Percentiles rank a stretch among this genome's conserved stretches.
phyloP scores from a whole-genome alignment of 225 moss, liverwort and hornwort species.

The Polytrichum formosum region DNA sequence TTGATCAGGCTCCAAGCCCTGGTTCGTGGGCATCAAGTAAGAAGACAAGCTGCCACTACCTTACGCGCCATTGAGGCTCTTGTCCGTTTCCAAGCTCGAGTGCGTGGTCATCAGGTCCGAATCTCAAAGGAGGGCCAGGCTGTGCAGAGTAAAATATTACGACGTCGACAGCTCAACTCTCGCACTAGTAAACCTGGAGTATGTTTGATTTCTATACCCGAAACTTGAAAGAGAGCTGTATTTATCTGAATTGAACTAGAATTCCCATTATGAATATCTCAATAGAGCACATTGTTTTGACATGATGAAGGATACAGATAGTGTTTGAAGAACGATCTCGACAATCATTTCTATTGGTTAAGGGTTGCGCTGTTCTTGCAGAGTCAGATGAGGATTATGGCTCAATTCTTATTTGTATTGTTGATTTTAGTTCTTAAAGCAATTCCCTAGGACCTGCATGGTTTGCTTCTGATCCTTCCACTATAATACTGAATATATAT shows the following conservation, averaged over 20 bases:
- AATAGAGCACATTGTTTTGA: too few species aligned
- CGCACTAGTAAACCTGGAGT: conserved; percentile 41
- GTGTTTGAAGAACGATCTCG: too few species aligned
- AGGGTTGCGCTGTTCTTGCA: too few species aligned
- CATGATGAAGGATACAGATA: too few species aligned
- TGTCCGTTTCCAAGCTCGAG: conserved; percentile 54
- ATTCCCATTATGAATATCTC: too few species aligned
- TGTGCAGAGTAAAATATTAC: conserved; percentile 47
- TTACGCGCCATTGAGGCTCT: conserved; percentile 55
- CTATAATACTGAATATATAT: not conserved
- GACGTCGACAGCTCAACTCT: conserved; percentile 35
- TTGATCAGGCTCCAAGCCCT: conserved; percentile 52
- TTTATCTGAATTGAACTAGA: too few species aligned
- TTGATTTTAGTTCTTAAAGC: not conserved
- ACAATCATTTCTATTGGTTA: too few species aligned
- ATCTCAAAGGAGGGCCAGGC: conserved; percentile 61
- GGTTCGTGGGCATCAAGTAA: conserved; percentile 53
- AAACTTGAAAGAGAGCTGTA: not conserved
- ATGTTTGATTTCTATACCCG: not conserved
- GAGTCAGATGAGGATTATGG: not conserved
- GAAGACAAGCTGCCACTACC: conserved; percentile 56
- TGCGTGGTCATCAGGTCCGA: conserved; percentile 47
- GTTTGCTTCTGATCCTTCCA: not conserved
- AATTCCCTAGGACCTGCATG: not conserved
- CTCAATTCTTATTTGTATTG: not conserved